These are phyloP conservation scores for Turritis glabra DNA, from an alignment of 345 rosid species.

Conservation along the genomic window DNA sequence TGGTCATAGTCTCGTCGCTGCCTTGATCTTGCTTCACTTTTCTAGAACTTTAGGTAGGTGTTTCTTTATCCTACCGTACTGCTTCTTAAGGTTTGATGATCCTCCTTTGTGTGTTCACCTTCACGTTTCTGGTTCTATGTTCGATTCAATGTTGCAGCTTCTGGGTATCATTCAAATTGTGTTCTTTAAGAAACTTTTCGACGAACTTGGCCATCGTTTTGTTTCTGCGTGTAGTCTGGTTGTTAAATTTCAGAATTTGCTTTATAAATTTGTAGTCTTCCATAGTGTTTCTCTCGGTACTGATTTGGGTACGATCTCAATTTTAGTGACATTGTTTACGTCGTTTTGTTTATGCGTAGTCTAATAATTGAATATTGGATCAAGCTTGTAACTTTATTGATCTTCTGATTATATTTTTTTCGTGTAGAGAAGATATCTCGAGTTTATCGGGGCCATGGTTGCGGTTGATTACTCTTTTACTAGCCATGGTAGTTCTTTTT, in stretches of 20 bases:
- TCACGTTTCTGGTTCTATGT: not conserved
- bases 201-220: slow-evolving; percentile 11
- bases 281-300: not conserved
- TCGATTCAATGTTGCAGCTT: slow-evolving; percentile 9
- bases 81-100: slow-evolving; percentile 10
- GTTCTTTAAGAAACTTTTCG: not conserved
- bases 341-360: not conserved
- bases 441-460: slow-evolving; percentile 48
- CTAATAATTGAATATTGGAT: not conserved
- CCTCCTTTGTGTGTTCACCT: not conserved
- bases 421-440: slow-evolving; percentile 18
- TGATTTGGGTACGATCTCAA: not conserved
- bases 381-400: not conserved
- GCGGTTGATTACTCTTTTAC: slow-evolving; percentile 41
- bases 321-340: not conserved
- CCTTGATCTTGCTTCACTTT: slow-evolving; percentile 18
- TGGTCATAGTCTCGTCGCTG: slow-evolving; percentile 11
- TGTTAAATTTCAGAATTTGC: not conserved
- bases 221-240: not conserved
- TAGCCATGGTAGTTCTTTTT: slow-evolving; percentile 17
- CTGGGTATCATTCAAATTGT: not conserved
- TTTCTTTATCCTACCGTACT: not conserved
- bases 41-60: not conserved
- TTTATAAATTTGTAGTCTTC: not conserved
- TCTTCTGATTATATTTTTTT: not conserved